These are phyloP conservation scores for Nemania serpens DNA, from an alignment of 2,329 filamentous ascomycete species.

Conservation along the genomic window DNA sequence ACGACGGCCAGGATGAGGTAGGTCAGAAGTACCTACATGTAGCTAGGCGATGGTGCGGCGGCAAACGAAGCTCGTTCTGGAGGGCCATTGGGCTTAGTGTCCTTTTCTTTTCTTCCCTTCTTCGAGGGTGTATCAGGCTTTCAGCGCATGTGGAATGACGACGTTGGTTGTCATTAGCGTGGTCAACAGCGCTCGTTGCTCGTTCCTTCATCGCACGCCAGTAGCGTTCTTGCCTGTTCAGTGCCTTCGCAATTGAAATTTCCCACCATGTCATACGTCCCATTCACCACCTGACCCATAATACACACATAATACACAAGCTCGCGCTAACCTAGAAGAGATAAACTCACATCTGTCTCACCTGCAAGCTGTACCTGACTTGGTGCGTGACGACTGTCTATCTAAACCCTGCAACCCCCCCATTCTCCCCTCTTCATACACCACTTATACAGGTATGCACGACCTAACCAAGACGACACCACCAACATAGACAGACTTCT, in stretches of 20 bases:
- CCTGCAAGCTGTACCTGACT: neutral
- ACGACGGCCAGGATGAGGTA: no score
- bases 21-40: neutral
- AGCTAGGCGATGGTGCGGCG: neutral
- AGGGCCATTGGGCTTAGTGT: constrained; percentile 8
- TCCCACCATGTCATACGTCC: constrained; percentile 9
- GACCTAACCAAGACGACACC: constrained; percentile 16
- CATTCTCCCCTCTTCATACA: no score
- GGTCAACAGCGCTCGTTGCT: neutral
- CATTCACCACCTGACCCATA: constrained; percentile 21
- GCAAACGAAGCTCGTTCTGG: neutral
- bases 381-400: neutral
- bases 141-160: constrained; percentile 39
- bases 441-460: no score
- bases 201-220: neutral
- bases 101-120: neutral
- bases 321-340: no score
- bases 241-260: constrained; percentile 4
- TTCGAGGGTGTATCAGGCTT: constrained; percentile 7
- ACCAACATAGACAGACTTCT: constrained; percentile 13
- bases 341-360: neutral
- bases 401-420: no score
- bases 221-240: constrained; percentile 4
- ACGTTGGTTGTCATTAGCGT: constrained; percentile 32
- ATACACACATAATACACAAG: neutral